Percentiles rank a stretch among this genome's conserved stretches.
phyloP scores from a whole-genome alignment of 2,329 filamentous ascomycete species.

The Colletotrichum tabaci region DNA sequence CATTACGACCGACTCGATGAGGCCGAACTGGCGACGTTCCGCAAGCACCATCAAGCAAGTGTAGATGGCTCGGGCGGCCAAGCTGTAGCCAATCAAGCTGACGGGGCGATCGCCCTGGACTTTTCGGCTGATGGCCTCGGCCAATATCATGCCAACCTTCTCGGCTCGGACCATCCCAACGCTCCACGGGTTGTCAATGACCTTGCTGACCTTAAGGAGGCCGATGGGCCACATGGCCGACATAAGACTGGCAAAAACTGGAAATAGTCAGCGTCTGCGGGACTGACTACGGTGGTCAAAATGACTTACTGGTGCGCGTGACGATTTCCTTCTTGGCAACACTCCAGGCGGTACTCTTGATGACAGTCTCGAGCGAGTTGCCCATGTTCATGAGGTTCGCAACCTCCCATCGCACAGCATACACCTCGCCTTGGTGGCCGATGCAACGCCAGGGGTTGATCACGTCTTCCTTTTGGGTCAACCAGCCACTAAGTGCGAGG shows the following conservation, averaged over 20 bases:
- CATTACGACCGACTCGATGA: conserved; percentile 88
- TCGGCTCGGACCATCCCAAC: conserved; percentile 83
- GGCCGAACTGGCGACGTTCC: conserved; percentile 85
- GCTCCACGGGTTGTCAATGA: conserved; percentile 87
- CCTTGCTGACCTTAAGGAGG: conserved; percentile 77
- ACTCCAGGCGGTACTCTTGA: conserved; percentile 86
- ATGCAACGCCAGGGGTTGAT: conserved; percentile 84
- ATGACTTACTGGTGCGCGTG: conserved; percentile 61
- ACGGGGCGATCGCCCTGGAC: conserved; percentile 87
- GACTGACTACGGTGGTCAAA: not conserved
- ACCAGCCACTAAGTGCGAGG: conserved; percentile 87
- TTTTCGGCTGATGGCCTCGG: conserved; percentile 85
- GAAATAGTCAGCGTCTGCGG: not conserved
- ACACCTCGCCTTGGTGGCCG: conserved; percentile 81
- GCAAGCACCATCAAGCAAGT: conserved; percentile 85
- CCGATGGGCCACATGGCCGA: conserved; percentile 73
- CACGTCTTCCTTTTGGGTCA: conserved; percentile 80
- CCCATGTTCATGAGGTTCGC: conserved; percentile 84
- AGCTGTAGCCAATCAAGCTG: conserved; percentile 84
- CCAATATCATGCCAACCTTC: conserved; percentile 79
- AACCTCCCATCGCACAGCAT: conserved; percentile 87
- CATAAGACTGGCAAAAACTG: conserved; percentile 70
- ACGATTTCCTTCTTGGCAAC: conserved; percentile 71
- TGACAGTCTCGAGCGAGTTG: conserved; percentile 80
- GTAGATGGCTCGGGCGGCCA: conserved; percentile 88